Conservation (phyloP, 805 yeast species). For the Wickerhamomyces chambardii region DNA sequence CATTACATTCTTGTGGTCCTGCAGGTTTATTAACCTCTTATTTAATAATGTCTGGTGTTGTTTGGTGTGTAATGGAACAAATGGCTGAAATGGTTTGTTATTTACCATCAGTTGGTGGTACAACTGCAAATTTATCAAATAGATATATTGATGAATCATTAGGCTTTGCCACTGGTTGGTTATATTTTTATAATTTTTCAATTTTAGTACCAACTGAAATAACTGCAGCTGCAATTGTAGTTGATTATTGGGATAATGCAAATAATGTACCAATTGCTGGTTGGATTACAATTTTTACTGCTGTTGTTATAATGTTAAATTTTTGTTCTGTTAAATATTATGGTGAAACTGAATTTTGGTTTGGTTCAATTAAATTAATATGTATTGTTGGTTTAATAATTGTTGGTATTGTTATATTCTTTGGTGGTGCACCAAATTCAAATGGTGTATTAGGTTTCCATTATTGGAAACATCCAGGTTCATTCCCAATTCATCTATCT, state of each 20-base stretch:
- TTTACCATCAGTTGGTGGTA: conserved; percentile 54
- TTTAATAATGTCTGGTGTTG: conserved; percentile 50
- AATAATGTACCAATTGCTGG: conserved; percentile 47
- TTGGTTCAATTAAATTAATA: conserved; percentile 53
- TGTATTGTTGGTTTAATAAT: conserved; percentile 56
- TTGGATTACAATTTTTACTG: conserved; percentile 50
- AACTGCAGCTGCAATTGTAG: conserved; percentile 47
- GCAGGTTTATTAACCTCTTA: conserved; percentile 57
- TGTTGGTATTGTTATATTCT: conserved; percentile 45
- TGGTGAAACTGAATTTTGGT: conserved; percentile 56
- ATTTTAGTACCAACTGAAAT: conserved; percentile 32
- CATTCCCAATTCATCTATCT: conserved; percentile 35
- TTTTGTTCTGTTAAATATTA: conserved; percentile 49
- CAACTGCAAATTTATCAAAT: conserved; percentile 48
- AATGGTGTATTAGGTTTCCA: conserved; percentile 54
- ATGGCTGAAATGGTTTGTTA: conserved; percentile 64
- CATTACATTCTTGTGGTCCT: conserved; percentile 65
- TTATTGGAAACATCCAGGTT: conserved; percentile 55
- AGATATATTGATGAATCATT: conserved; percentile 33
- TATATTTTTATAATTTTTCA: conserved; percentile 17
- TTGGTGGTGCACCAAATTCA: conserved; percentile 55
- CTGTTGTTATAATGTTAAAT: conserved; percentile 35
- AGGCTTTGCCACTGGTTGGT: conserved; percentile 21
- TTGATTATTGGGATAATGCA: conserved; percentile 42
- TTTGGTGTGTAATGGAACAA: conserved; percentile 55